Conservation (phyloP, 768 basidiomycete genomes). For the Mrakia blollopis region DNA sequence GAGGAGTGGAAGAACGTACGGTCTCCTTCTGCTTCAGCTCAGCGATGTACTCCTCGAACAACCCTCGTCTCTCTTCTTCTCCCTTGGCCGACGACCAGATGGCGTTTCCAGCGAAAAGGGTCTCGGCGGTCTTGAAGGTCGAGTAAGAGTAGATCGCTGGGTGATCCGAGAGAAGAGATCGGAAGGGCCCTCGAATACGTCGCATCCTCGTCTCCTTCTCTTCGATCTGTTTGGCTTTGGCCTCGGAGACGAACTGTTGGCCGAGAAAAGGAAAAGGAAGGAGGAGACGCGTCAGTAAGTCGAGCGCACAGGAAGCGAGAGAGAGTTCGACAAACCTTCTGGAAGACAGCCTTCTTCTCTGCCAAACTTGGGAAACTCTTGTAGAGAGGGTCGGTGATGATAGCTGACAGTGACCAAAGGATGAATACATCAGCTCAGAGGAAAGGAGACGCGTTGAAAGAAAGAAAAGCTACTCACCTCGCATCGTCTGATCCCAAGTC, state of each 20-base stretch:
- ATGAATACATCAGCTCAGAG: too few species aligned
- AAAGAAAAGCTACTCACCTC: conserved; percentile 40
- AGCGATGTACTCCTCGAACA: conserved; percentile 86
- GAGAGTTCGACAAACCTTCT: conserved; percentile 60
- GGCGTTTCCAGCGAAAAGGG: conserved; percentile 75
- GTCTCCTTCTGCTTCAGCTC: conserved; percentile 85
- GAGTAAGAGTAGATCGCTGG: conserved; percentile 87
- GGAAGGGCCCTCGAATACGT: conserved; percentile 77
- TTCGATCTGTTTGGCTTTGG: conserved; percentile 76
- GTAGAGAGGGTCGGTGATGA: conserved; percentile 96
- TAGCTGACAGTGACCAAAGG: conserved; percentile 48
- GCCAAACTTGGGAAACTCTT: conserved; percentile 87
- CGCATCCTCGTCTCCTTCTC: conserved; percentile 76
- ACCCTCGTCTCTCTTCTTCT: conserved; percentile 81
- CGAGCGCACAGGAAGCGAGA: neutral
- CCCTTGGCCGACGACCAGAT: conserved; percentile 78
- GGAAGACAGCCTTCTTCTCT: conserved; percentile 90
- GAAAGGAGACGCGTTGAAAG: too few species aligned
- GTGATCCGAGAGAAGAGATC: conserved; percentile 76
- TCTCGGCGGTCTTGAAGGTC: conserved; percentile 83
- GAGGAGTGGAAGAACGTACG: conserved; percentile 41
- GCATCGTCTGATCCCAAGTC: conserved; percentile 99
- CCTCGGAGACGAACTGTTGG: conserved; percentile 69
- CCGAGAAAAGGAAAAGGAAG: conserved; percentile 3
- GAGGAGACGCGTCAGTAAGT: neutral